A percentile compares a stretch with the other conserved stretches of the same genome.
phyloP scores from a whole-genome alignment of 192 early-diverging fungal genomes.

The Entomortierella parvispora region DNA sequence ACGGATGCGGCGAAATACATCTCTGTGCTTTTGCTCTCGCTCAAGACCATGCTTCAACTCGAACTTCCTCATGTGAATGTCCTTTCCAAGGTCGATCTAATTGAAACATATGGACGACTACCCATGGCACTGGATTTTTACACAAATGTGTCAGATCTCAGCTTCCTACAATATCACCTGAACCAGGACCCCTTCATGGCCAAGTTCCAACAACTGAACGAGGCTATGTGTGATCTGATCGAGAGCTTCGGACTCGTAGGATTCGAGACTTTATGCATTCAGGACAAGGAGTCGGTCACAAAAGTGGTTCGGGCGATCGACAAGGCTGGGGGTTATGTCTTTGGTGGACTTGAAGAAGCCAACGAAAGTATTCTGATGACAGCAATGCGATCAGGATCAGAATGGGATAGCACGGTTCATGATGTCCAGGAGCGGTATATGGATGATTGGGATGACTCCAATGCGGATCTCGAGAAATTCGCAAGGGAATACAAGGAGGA shows the following conservation, averaged over 20 bases:
- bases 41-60: constrained; percentile 93
- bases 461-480: constrained; percentile 40
- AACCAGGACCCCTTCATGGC: constrained; percentile 76
- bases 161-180: constrained; percentile 80
- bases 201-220: constrained; percentile 78
- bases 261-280: constrained; percentile 87
- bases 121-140: constrained; percentile 95
- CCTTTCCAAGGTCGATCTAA: constrained; percentile 94
- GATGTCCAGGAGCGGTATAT: constrained; percentile 51
- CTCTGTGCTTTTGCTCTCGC: constrained; percentile 87
- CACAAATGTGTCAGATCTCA: constrained; percentile 92
- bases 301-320: constrained; percentile 83
- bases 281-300: constrained; percentile 87
- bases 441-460: constrained; percentile 9
- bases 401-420: constrained; percentile 33
- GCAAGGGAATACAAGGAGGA: constrained; percentile 39
- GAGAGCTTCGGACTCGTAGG: constrained; percentile 93
- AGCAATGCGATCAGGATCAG: constrained; percentile 58
- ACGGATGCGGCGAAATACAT: constrained; percentile 93
- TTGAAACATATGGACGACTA: constrained; percentile 80
- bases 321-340: constrained; percentile 92
- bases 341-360: constrained; percentile 79
- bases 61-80: constrained; percentile 98
- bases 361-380: constrained; percentile 82
- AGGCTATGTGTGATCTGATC: constrained; percentile 88